phyloP scores from a whole-genome alignment of 2,329 filamentous ascomycete species.

The Colletotrichum karsti region DNA sequence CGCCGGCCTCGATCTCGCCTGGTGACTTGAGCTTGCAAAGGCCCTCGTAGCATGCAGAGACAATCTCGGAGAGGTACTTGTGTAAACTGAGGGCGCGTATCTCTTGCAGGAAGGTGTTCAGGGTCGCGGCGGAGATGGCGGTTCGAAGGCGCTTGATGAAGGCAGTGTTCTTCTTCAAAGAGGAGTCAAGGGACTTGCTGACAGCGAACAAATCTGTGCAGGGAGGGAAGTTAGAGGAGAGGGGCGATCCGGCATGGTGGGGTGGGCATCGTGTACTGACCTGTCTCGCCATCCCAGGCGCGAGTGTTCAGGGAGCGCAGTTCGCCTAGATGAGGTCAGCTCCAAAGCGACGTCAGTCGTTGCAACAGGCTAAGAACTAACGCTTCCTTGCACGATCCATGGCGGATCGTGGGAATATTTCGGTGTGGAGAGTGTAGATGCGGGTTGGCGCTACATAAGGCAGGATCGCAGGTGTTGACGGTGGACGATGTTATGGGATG shows the following conservation, averaged over 20 bases:
- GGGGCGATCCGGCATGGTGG: slow-evolving; percentile 12
- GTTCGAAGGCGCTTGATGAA: slow-evolving; percentile 97
- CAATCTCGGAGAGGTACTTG: slow-evolving; percentile 97
- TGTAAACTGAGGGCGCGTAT: slow-evolving; percentile 90
- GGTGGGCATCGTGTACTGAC: slow-evolving; percentile 54
- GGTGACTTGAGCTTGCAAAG: slow-evolving; percentile 90
- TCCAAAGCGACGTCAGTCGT: not conserved
- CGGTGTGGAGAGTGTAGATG: slow-evolving; percentile 38
- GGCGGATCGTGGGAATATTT: slow-evolving; percentile 44
- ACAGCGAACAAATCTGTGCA: slow-evolving; percentile 78
- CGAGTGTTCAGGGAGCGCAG: slow-evolving; percentile 87
- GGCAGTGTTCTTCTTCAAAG: slow-evolving; percentile 96
- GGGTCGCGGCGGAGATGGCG: slow-evolving; percentile 81
- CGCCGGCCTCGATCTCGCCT: slow-evolving; percentile 89
- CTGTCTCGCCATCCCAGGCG: slow-evolving; percentile 89
- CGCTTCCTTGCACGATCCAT: slow-evolving; percentile 75
- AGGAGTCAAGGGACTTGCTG: slow-evolving; percentile 86
- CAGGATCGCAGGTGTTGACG: slow-evolving; percentile 32
- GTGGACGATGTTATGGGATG: slow-evolving; percentile 50
- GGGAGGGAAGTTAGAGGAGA: slow-evolving; percentile 22
- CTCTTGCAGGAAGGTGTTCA: slow-evolving; percentile 87
- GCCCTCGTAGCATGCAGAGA: slow-evolving; percentile 94
- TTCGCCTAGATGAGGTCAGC: slow-evolving; percentile 69
- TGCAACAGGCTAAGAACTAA: slow-evolving; percentile 43
- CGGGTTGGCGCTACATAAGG: slow-evolving; percentile 56